Base-by-base conservation (phyloP, 768 basidiomycete genomes). In the Rhodotorula babjevae region DNA sequence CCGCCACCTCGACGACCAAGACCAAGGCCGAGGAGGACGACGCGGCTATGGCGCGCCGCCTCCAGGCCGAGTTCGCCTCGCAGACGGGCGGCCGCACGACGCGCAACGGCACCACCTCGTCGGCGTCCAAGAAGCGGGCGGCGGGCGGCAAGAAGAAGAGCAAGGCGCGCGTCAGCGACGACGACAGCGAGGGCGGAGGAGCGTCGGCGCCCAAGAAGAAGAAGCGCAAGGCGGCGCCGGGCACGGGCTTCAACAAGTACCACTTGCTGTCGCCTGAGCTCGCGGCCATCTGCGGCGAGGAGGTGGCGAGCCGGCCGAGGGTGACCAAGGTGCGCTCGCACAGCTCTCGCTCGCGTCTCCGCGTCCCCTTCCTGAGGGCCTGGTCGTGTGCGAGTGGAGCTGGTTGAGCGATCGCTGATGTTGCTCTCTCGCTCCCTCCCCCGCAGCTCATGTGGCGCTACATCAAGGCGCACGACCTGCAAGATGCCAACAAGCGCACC, bases 221-320 rank as follows among this genome's bases (percentile, higher is more conserved):
- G 61, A 46, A 68, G 62, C n/a, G 71, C 7, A 72, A 55, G 29
- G 46, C 40, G 19, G 40, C n/a, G 19, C 18, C 44, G 8, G n/a
- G 61, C 46, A 53, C 57, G 2, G 71, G 71, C 0, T 72, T 72
- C 67, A 68, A 72, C 67, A 68, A 72, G 55, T 63, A 61, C 7
- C 62, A 65, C 29, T 7, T 72, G 2, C 23, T 72, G 12, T 56
- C 50, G 6, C 53, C 49, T 1, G 67, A 65, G 29, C 27, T 72
- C 31, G 67, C 71, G 8, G 67, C 27, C 2, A 61, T 72, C 8
- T 67, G 65, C 23, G 71, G 66, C 9, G 56, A 47, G 23, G 49
- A 63, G 33, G 66, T 67, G 5, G 33, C 63, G 19, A 64, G 66
- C 33, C 36, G 71, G 47, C 61, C 66, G 15, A 61, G 71, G 3